These are phyloP conservation scores for Colletotrichum caudatum DNA, from an alignment of 2,329 filamentous ascomycete species.

Conservation along the genomic window DNA sequence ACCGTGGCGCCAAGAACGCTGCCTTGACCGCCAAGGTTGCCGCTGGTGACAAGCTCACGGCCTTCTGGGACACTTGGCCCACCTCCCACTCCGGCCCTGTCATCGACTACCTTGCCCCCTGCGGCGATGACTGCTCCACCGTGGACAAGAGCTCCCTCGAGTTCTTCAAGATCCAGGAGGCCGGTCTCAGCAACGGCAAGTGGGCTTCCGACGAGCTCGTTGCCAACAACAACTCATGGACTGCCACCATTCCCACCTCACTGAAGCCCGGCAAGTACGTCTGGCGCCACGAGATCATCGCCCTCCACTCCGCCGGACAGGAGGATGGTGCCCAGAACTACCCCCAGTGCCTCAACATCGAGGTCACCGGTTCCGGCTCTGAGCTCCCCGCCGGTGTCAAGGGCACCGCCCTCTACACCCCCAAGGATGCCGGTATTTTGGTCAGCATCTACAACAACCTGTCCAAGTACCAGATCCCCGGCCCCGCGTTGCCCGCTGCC, in stretches of 20 bases:
- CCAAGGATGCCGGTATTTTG: constrained; percentile 51
- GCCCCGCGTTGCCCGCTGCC: constrained; percentile 43
- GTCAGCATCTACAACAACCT: constrained; percentile 52
- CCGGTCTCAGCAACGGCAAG: constrained; percentile 61
- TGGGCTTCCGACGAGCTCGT: constrained; percentile 69
- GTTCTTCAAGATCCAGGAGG: constrained; percentile 71
- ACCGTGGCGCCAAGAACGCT: constrained; percentile 56
- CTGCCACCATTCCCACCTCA: constrained; percentile 59
- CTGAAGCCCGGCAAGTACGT: constrained; percentile 66
- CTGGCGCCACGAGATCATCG: constrained; percentile 67
- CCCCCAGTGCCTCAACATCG: constrained; percentile 65
- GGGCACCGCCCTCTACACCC: constrained; percentile 53
- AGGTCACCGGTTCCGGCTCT: constrained; percentile 57
- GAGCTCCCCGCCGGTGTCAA: constrained; percentile 48
- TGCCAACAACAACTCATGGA: constrained; percentile 59
- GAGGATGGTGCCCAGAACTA: constrained; percentile 61
- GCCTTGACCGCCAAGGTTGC: constrained; percentile 58
- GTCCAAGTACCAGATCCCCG: constrained; percentile 50
- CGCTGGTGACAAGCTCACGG: constrained; percentile 69
- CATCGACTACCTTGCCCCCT: constrained; percentile 70
- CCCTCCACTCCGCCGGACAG: constrained; percentile 61
- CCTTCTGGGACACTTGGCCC: constrained; percentile 77
- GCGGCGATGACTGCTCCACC: constrained; percentile 64
- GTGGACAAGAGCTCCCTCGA: constrained; percentile 63
- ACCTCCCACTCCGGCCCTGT: constrained; percentile 71